phyloP scores from a whole-genome alignment of 2,329 filamentous ascomycete species.

The Coleophoma cylindrospora region DNA sequence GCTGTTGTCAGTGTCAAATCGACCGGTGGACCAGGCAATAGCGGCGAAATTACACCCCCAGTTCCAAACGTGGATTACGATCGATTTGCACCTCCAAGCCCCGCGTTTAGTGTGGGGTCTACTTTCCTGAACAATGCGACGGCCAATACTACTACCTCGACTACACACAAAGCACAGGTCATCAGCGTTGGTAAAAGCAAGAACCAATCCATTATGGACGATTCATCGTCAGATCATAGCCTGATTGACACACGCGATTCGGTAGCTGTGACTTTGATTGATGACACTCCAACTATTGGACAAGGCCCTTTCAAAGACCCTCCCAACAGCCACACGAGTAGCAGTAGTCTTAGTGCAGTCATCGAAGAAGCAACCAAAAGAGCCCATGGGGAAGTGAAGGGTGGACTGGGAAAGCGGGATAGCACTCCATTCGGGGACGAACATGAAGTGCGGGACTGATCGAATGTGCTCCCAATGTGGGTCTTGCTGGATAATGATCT shows the following conservation, averaged over 20 bases:
- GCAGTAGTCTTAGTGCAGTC: conserved; percentile 47
- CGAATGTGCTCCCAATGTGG: not conserved
- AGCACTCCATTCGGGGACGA: conserved; percentile 54
- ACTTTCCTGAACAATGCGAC: conserved; percentile 64
- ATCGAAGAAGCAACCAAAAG: conserved; percentile 45
- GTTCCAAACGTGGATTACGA: conserved; percentile 67
- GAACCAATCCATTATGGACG: conserved; percentile 25
- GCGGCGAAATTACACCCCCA: conserved; percentile 57
- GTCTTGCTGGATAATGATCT: conserved; percentile 4
- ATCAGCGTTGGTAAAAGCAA: conserved; percentile 51
- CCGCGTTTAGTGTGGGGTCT: conserved; percentile 61
- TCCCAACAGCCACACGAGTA: conserved; percentile 34
- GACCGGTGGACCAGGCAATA: conserved; percentile 40
- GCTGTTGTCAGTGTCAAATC: conserved; percentile 91
- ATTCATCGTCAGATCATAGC: conserved; percentile 11
- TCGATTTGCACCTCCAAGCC: conserved; percentile 50
- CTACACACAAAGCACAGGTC: conserved; percentile 54
- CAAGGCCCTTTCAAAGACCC: conserved; percentile 58
- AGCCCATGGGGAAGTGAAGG: conserved; percentile 12
- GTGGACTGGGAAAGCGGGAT: conserved; percentile 27
- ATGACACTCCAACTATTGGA: conserved; percentile 43
- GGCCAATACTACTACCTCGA: conserved; percentile 49
- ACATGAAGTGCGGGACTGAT: conserved; percentile 45
- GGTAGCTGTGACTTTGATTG: conserved; percentile 41
- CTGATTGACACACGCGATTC: conserved; percentile 30